A percentile compares a stretch with the other conserved stretches of the same genome.
Evolutionary conservation across 1,284 basidiomycete species (phyloP).

Genomic region (Apiotrichum mycotoxinovorans): DNA sequence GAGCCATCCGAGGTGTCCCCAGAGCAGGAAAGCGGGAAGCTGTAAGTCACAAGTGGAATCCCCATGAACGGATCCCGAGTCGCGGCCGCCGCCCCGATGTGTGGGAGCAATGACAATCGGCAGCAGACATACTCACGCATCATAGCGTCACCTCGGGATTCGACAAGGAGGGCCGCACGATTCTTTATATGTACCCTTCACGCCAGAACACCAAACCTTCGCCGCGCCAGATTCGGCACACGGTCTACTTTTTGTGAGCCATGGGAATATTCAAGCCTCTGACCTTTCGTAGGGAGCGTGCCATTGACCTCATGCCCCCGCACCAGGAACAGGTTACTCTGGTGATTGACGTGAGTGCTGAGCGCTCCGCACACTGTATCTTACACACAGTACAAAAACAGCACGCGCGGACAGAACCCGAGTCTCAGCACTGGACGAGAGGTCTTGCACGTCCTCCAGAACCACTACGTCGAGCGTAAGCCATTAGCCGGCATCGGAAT

Average conservation of each 20-base stretch:
- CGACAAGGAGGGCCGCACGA: slow-evolving; percentile 73
- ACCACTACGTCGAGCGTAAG: slow-evolving; percentile 72
- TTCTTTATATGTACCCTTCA: slow-evolving; percentile 78
- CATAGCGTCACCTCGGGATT: slow-evolving; percentile 73
- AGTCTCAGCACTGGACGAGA: slow-evolving; percentile 70
- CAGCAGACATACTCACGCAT: neutral
- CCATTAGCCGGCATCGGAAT: too few relatives aligned
- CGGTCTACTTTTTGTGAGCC: slow-evolving; percentile 75
- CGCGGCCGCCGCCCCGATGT: too few relatives aligned
- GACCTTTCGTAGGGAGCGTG: slow-evolving; percentile 62
- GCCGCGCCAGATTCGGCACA: slow-evolving; percentile 71
- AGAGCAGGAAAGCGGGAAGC: slow-evolving; percentile 78
- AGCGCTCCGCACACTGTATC: too few relatives aligned
- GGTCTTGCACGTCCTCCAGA: slow-evolving; percentile 75
- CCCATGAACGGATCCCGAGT: too few relatives aligned
- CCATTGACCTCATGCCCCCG: slow-evolving; percentile 77
- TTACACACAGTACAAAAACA: slow-evolving; percentile 11
- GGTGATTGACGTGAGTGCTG: slow-evolving; percentile 61
- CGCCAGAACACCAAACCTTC: slow-evolving; percentile 73
- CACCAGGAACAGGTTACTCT: slow-evolving; percentile 76
- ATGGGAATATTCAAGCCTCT: neutral
- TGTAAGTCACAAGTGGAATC: too few relatives aligned
- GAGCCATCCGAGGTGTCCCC: slow-evolving; percentile 66
- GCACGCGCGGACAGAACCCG: slow-evolving; percentile 63
- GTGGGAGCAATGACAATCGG: too few relatives aligned